These are phyloP conservation scores for Podaxis carcinomalis DNA, from an alignment of 768 basidiomycete genomes.

Conservation along the genomic window DNA sequence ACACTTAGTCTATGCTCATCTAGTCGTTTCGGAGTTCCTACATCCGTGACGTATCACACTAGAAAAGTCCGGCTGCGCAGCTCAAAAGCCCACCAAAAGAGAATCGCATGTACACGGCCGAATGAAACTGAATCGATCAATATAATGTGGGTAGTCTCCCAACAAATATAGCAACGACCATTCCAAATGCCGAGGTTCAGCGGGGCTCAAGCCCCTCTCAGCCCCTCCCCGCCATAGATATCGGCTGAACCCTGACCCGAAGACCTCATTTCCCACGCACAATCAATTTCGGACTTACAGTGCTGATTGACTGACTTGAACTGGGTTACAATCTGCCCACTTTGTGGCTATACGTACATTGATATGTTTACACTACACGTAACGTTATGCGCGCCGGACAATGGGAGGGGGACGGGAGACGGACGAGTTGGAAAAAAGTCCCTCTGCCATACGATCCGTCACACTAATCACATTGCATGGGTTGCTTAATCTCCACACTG, in stretches of 20 bases:
- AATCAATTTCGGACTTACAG: background rate
- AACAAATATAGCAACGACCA: slow-evolving; percentile 1
- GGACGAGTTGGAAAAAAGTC: background rate
- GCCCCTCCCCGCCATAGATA: background rate
- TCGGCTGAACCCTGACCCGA: slow-evolving; percentile 2
- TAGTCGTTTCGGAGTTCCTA: background rate
- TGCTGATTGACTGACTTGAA: background rate
- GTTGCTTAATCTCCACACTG: slow-evolving; percentile 2
- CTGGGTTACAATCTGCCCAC: background rate
- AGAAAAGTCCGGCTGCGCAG: background rate
- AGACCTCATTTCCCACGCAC: background rate
- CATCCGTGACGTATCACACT: background rate
- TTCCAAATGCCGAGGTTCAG: background rate
- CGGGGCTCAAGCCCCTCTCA: background rate
- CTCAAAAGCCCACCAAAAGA: background rate
- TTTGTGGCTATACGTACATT: background rate
- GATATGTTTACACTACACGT: background rate
- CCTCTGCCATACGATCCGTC: background rate
- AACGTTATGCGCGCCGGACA: background rate
- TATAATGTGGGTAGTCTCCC: background rate
- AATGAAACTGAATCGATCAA: background rate
- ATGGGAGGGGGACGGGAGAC: background rate
- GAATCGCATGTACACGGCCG: background rate
- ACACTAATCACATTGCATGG: background rate
- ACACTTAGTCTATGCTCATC: background rate